phyloP scores from a whole-genome alignment of 441 rosid species.

The Metrosideros polymorpha region DNA sequence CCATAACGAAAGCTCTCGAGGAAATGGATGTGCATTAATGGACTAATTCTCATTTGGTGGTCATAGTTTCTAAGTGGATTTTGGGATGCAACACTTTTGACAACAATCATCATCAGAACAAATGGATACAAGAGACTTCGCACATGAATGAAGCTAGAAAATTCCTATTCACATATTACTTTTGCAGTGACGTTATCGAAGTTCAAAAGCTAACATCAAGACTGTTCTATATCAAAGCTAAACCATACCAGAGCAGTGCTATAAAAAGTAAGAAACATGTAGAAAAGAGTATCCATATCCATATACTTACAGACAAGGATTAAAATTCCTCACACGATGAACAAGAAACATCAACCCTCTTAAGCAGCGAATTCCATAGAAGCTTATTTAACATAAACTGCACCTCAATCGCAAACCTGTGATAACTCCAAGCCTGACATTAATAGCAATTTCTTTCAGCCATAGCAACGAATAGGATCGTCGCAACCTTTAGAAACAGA shows the following conservation, averaged over 20 bases:
- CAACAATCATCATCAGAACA: neutral
- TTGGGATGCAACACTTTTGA: neutral
- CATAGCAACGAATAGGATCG: constrained; percentile 85
- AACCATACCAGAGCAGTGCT: neutral
- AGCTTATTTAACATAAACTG: neutral
- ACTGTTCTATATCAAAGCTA: neutral
- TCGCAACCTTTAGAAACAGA: constrained; percentile 76
- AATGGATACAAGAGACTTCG: neutral
- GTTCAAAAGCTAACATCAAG: neutral
- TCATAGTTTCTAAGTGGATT: neutral
- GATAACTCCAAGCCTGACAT: neutral
- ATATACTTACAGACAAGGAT: neutral
- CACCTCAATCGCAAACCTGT: neutral
- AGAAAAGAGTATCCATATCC: neutral
- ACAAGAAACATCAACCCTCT: neutral
- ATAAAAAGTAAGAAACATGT: neutral
- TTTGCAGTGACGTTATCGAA: neutral
- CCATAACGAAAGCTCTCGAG: neutral
- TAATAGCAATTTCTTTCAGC: constrained; percentile 19
- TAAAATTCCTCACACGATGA: neutral
- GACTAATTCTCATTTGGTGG: neutral
- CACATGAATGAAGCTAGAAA: neutral
- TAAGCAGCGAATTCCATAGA: neutral
- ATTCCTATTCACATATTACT: neutral
- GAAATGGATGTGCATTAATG: neutral